Percentiles rank a stretch among this genome's conserved stretches.
These are phyloP conservation scores for Vitis rupestris DNA, from an alignment of 164 flowering plant species.

Conservation along the genomic window DNA sequence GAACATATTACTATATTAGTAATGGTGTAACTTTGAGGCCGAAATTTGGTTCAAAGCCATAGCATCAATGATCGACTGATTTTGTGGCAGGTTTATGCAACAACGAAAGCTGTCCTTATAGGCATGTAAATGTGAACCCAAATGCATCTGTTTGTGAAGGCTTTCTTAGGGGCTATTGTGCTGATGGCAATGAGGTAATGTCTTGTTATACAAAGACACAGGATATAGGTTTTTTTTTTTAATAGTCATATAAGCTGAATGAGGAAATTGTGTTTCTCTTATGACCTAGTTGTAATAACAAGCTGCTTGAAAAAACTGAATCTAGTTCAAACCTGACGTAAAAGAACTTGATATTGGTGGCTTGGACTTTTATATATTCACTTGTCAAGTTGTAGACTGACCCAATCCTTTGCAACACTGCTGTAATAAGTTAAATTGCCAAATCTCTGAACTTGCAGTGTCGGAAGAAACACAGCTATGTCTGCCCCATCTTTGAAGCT, in stretches of 20 bases:
- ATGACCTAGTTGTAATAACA: too few relatives aligned
- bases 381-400: too few relatives aligned
- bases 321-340: too few relatives aligned
- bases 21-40: too few relatives aligned
- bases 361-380: too few relatives aligned
- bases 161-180: slow-evolving; percentile 95
- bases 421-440: slow-evolving; percentile 15
- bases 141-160: slow-evolving; percentile 79
- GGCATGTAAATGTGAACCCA: slow-evolving; percentile 93
- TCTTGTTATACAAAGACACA: not conserved
- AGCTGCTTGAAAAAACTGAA: too few relatives aligned
- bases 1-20: too few relatives aligned
- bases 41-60: too few relatives aligned
- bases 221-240: not conserved
- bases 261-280: too few relatives aligned
- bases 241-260: not conserved
- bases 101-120: slow-evolving; percentile 75
- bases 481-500: slow-evolving; percentile 72
- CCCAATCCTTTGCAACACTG: too few relatives aligned
- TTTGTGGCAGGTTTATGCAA: slow-evolving; percentile 74
- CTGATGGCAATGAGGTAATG: slow-evolving; percentile 90
- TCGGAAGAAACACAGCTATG: slow-evolving; percentile 87
- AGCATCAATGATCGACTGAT: not conserved
- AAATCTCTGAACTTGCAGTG: slow-evolving; percentile 60
- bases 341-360: too few relatives aligned